phyloP scores from a whole-genome alignment of 768 basidiomycete species.

The Mrakia frigida region DNA sequence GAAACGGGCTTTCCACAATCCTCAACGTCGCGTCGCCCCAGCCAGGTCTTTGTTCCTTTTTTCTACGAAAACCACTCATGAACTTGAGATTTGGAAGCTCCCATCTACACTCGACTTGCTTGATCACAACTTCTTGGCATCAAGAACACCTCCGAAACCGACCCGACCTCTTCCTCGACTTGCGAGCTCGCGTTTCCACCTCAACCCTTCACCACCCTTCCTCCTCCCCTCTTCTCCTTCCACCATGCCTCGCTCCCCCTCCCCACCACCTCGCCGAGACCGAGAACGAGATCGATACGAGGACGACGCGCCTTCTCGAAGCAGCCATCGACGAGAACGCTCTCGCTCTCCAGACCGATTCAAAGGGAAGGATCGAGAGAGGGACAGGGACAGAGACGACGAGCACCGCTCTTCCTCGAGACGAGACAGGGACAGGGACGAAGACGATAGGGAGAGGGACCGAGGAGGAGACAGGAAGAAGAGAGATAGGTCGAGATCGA shows the following conservation, averaged over 20 bases:
- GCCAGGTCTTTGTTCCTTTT: no score
- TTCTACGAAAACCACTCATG: no score
- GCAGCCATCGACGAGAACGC: constrained; percentile 11
- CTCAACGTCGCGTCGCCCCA: no score
- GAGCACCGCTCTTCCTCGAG: constrained; percentile 31
- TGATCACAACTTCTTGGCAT: no score
- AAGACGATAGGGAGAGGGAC: constrained; percentile 44
- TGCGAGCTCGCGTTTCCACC: no score
- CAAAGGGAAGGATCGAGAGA: constrained; percentile 34
- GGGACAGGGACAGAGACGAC: constrained; percentile 32
- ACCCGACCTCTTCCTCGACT: no score
- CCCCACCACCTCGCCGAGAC: constrained; percentile 19
- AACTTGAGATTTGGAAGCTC: no score
- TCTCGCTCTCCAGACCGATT: constrained; percentile 17
- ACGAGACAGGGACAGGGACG: constrained; percentile 34
- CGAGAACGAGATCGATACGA: constrained; percentile 12
- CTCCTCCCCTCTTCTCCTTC: not conserved
- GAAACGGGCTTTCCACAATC: no score
- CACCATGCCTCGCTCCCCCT: constrained; percentile 24
- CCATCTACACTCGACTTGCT: no score
- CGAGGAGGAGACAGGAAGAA: constrained; percentile 48
- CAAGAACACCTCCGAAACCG: no score
- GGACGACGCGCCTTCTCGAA: constrained; percentile 1
- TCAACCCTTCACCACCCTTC: constrained; percentile 2
- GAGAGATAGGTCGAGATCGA: constrained; percentile 42